These are phyloP conservation scores for Penicillium capsulatum DNA, from an alignment of 2,329 filamentous ascomycete species.

Conservation along the genomic window DNA sequence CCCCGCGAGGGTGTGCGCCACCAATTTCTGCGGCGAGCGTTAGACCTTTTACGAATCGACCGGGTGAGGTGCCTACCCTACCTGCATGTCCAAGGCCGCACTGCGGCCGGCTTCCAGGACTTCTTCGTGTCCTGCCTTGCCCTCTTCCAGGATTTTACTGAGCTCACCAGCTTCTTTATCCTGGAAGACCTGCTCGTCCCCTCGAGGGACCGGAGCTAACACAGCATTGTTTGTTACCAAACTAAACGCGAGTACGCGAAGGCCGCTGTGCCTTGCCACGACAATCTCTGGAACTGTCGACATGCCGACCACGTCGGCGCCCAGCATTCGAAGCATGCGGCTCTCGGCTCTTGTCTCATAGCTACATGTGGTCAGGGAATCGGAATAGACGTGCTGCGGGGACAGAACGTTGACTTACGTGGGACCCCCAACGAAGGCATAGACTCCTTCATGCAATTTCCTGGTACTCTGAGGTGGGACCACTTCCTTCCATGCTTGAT, in stretches of 20 bases:
- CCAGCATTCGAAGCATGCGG: slow-evolving; percentile 56
- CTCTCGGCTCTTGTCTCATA: slow-evolving; percentile 65
- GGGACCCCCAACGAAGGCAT: slow-evolving; percentile 61
- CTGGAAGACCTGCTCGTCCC: slow-evolving; percentile 54
- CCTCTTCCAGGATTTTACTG: slow-evolving; percentile 53
- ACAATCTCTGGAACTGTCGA: slow-evolving; percentile 66
- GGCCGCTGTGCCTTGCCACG: slow-evolving; percentile 60
- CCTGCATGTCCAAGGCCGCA: slow-evolving; percentile 62
- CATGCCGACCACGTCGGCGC: slow-evolving; percentile 68
- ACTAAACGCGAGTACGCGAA: slow-evolving; percentile 61
- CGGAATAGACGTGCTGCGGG: not conserved
- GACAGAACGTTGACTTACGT: slow-evolving; percentile 45
- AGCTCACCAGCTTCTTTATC: slow-evolving; percentile 49
- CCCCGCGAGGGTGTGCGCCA: slow-evolving; percentile 31
- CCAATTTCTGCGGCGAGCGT: slow-evolving; percentile 33
- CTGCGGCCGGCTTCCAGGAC: slow-evolving; percentile 58
- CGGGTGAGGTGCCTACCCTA: slow-evolving; percentile 24
- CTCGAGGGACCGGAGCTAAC: slow-evolving; percentile 54
- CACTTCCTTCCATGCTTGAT: slow-evolving; percentile 55
- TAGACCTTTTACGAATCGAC: slow-evolving; percentile 7
- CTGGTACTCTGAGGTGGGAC: slow-evolving; percentile 44
- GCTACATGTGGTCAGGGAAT: slow-evolving; percentile 28
- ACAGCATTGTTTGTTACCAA: slow-evolving; percentile 64
- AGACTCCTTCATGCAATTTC: slow-evolving; percentile 60
- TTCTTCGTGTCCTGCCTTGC: slow-evolving; percentile 62